phyloP scores from a whole-genome alignment of 129 eudicot genomes.

The Tanacetum coccineum region DNA sequence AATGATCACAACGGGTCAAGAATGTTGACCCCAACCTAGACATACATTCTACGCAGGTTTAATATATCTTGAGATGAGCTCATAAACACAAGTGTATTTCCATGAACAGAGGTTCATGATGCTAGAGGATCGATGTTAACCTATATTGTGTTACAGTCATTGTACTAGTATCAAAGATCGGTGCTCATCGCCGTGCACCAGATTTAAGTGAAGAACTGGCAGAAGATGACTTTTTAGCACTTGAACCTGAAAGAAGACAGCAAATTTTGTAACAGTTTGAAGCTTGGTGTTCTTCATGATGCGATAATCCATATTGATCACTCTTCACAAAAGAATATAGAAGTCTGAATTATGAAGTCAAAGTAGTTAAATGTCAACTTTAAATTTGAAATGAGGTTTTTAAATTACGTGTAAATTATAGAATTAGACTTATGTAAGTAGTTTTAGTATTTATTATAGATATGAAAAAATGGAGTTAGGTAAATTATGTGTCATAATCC shows the following conservation, averaged over 20 bases:
- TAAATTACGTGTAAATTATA: neutral
- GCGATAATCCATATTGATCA: conserved; percentile 7
- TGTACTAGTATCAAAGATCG: neutral
- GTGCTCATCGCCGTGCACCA: conserved; percentile 23
- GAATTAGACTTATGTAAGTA: neutral
- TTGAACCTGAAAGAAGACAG: conserved; percentile 27
- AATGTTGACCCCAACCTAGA: conserved; percentile 25
- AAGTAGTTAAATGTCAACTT: conserved; percentile 7
- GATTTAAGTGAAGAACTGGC: conserved; percentile 27
- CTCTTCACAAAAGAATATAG: conserved; percentile 7
- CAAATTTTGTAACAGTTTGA: conserved; percentile 11
- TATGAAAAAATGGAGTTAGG: neutral
- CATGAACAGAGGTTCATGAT: conserved; percentile 13
- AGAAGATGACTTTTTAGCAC: conserved; percentile 29
- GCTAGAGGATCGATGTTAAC: neutral
- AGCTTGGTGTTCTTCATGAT: neutral
- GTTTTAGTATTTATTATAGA: too few species aligned
- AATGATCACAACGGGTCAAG: conserved; percentile 20
- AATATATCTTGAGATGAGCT: conserved; percentile 11
- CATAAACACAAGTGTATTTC: conserved; percentile 21
- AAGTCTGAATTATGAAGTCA: conserved; percentile 16
- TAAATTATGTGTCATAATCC: neutral
- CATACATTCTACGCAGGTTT: conserved; percentile 19
- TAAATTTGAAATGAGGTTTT: neutral
- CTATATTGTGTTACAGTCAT: conserved; percentile 26